Conservation (phyloP, 108 stramenopile species). For the Nannochloropsis granulata region DNA sequence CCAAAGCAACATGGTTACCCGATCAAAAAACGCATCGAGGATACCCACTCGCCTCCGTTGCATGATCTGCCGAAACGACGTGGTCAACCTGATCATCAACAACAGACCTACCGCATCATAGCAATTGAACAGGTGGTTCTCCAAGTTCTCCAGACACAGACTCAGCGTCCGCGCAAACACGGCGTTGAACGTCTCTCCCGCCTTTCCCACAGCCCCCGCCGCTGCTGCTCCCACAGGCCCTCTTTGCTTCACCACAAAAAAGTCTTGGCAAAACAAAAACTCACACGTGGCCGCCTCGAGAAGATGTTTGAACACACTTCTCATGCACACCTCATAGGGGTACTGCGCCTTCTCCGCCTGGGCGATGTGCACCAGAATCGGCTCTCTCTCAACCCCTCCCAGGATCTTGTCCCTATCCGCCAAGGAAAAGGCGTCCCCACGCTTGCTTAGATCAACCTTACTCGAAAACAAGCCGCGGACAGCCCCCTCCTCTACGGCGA, state of each 20-base stretch:
- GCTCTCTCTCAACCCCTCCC: conserved; percentile 38
- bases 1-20: conserved; percentile 76
- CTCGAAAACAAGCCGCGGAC: conserved; percentile 63
- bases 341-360: conserved; percentile 54
- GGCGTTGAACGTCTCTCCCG: conserved; percentile 55
- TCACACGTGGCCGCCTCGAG: conserved; percentile 93
- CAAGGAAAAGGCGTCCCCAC: conserved; percentile 69
- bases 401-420: conserved; percentile 35
- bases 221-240: background rate
- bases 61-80: conserved; percentile 68
- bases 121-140: conserved; percentile 82
- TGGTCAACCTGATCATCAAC: conserved; percentile 90
- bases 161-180: conserved; percentile 70
- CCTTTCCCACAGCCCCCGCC: background rate
- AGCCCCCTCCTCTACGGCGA: conserved; percentile 81
- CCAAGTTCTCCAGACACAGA: conserved; percentile 77
- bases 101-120: conserved; percentile 86
- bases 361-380: conserved; percentile 82
- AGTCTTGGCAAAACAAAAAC: conserved; percentile 78
- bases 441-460: conserved; percentile 72
- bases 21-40: conserved; percentile 81
- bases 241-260: conserved; percentile 58
- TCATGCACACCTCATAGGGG: conserved; percentile 85
- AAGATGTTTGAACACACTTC: conserved; percentile 79
- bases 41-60: conserved; percentile 63